Conservation (phyloP, 2,329 filamentous ascomycete genomes). For the Daldinia eschscholtzii region DNA sequence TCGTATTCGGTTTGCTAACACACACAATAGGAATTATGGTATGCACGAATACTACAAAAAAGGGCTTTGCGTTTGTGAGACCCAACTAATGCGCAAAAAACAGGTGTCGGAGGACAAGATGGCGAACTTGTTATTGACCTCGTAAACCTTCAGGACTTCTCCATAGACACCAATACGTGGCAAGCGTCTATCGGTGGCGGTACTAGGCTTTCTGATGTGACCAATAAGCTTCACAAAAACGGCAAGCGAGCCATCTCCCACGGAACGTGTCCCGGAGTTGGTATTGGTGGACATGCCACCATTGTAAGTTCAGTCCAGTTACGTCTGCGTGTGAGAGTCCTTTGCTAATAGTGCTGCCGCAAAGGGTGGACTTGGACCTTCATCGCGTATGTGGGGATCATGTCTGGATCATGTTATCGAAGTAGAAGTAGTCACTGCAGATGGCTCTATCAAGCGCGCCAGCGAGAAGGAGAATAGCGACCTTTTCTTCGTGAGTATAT, state of each 20-base stretch:
- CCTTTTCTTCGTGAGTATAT: slow-evolving; percentile 66
- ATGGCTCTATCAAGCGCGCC: slow-evolving; percentile 64
- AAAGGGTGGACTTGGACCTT: slow-evolving; percentile 69
- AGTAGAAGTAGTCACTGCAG: slow-evolving; percentile 68
- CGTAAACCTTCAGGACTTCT: slow-evolving; percentile 64
- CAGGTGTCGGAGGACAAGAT: slow-evolving; percentile 63
- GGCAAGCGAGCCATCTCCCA: slow-evolving; percentile 70
- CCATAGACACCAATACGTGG: slow-evolving; percentile 66
- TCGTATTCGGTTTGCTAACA: slow-evolving; percentile 28
- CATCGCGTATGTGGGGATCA: slow-evolving; percentile 70
- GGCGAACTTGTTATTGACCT: slow-evolving; percentile 68
- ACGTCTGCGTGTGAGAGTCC: neutral
- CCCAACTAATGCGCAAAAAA: slow-evolving; percentile 30
- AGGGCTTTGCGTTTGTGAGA: neutral
- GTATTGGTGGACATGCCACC: slow-evolving; percentile 70
- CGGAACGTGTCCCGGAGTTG: slow-evolving; percentile 70
- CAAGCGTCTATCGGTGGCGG: slow-evolving; percentile 68
- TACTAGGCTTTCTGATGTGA: slow-evolving; percentile 64
- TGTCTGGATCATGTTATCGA: slow-evolving; percentile 67
- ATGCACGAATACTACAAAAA: slow-evolving; percentile 24
- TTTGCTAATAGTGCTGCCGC: slow-evolving; percentile 28
- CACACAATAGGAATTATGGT: slow-evolving; percentile 51
- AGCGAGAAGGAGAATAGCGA: slow-evolving; percentile 63
- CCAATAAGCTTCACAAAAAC: slow-evolving; percentile 62
- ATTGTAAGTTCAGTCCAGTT: slow-evolving; percentile 57